Percentiles rank a stretch among this genome's conserved stretches.
phyloP scores from a whole-genome alignment of 495 filamentous ascomycete genomes.

The Parathielavia hyrcaniae region DNA sequence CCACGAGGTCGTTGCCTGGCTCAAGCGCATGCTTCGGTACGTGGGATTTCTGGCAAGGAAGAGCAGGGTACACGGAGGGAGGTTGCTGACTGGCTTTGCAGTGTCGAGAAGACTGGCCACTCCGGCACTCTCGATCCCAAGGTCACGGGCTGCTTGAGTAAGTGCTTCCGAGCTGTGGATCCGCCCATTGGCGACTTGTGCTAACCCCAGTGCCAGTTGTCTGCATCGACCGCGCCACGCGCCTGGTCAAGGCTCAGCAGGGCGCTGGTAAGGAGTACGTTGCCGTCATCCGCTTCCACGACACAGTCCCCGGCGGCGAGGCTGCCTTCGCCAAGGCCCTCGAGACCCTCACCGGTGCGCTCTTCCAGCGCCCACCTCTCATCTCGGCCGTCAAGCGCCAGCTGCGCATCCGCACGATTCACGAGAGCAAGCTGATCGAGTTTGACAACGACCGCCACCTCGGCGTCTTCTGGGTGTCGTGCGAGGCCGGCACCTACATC shows the following conservation, averaged over 20 bases:
- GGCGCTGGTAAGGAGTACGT: conserved; percentile 84
- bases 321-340: conserved; percentile 82
- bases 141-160: conserved; percentile 72
- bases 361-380: conserved; percentile 94
- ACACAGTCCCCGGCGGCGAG: conserved; percentile 84
- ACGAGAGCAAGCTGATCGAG: conserved; percentile 90
- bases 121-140: conserved; percentile 90
- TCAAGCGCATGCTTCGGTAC: conserved; percentile 92
- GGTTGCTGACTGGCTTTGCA: conserved; percentile 34
- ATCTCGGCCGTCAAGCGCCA: conserved; percentile 98
- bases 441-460: conserved; percentile 97
- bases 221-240: conserved; percentile 90
- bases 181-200: background rate
- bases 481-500: conserved; percentile 97
- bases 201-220: conserved; percentile 46
- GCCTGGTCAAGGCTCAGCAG: conserved; percentile 96
- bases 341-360: conserved; percentile 88
- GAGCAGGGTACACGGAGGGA: background rate
- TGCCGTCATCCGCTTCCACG: conserved; percentile 83
- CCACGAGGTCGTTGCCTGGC: conserved; percentile 98
- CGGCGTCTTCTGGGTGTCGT: conserved; percentile 99
- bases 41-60: background rate
- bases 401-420: conserved; percentile 91
- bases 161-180: background rate
- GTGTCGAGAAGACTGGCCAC: conserved; percentile 95